A percentile compares a stretch with the other conserved stretches of the same genome.
phyloP scores from a whole-genome alignment of 257 asterid species.

The Petrea volubilis region DNA sequence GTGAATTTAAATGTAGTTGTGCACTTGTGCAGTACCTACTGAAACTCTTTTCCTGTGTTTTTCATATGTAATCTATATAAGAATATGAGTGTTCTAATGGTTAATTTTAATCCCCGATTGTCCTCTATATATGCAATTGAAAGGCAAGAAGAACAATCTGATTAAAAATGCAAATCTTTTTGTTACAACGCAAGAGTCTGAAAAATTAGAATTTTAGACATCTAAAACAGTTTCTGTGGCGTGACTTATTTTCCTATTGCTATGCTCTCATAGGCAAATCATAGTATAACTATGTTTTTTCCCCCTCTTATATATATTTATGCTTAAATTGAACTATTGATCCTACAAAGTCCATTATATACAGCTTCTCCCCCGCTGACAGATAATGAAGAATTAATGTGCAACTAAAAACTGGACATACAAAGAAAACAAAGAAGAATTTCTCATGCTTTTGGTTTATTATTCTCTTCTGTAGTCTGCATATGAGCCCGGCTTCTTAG shows the following conservation, averaged over 20 bases:
- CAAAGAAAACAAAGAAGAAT: not conserved
- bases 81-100: too few relatives aligned
- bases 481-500: slow-evolving; percentile 70
- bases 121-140: too few relatives aligned
- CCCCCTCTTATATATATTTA: not conserved
- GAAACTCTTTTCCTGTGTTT: too few relatives aligned
- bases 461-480: slow-evolving; percentile 49
- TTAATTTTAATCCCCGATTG: too few relatives aligned
- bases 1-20: too few relatives aligned
- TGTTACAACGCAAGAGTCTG: not conserved
- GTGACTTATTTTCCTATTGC: not conserved
- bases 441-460: slow-evolving; percentile 44
- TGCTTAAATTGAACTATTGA: slow-evolving; percentile 13
- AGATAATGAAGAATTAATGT: slow-evolving; percentile 41
- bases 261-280: not conserved
- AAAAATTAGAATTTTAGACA: not conserved
- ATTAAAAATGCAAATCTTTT: not conserved
- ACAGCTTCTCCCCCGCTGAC: slow-evolving; percentile 23
- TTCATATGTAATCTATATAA: too few relatives aligned
- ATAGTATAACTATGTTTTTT: slow-evolving; percentile 9
- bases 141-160: not conserved
- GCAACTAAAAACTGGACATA: slow-evolving; percentile 26
- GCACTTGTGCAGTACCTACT: too few relatives aligned
- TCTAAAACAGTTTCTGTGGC: not conserved
- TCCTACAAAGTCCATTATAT: slow-evolving; percentile 32